Percentiles rank a stretch among this genome's conserved stretches.
Evolutionary conservation across 495 filamentous ascomycete species (phyloP).

Genomic region (Chaetomidium leptoderma): DNA sequence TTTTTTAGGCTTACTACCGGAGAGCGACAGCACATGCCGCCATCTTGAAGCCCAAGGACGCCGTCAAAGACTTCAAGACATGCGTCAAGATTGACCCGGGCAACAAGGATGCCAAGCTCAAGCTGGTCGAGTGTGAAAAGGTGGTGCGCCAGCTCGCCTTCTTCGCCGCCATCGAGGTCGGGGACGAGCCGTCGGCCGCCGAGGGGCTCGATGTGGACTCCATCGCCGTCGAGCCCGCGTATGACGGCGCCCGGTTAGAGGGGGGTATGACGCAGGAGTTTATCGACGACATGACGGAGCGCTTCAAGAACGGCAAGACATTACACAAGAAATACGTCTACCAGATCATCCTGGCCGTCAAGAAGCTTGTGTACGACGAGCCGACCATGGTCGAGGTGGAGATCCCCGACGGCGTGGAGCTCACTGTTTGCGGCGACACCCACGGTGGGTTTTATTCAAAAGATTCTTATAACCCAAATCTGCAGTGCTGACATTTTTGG

Average conservation of each 20-base stretch:
- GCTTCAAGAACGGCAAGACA: constrained; percentile 95
- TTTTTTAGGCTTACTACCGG: constrained; percentile 81
- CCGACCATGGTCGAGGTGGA: constrained; percentile 96
- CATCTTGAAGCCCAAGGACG: constrained; percentile 80
- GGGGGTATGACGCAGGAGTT: constrained; percentile 93
- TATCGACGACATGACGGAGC: constrained; percentile 89
- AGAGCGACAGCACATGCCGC: constrained; percentile 86
- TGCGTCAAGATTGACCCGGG: constrained; percentile 80
- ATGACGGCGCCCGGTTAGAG: constrained; percentile 78
- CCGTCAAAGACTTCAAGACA: constrained; percentile 85
- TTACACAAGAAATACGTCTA: constrained; percentile 95
- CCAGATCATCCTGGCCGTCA: constrained; percentile 87
- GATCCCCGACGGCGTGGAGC: constrained; percentile 64
- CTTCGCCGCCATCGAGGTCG: constrained; percentile 88
- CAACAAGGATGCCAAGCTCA: constrained; percentile 87
- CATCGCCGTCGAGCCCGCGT: constrained; percentile 74
- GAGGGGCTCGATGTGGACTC: constrained; percentile 83
- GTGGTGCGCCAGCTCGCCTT: constrained; percentile 86
- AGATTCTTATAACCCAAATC: too few species aligned
- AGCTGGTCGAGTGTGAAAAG: constrained; percentile 87
- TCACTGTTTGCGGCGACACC: constrained; percentile 97
- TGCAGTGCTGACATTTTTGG: constrained; percentile 22
- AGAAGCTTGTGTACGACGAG: constrained; percentile 83
- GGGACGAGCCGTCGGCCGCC: constrained; percentile 83
- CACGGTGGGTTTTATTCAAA: constrained; percentile 71